These are phyloP conservation scores for Zelopaecilomyces penicillatus DNA, from an alignment of 2,329 filamentous ascomycete genomes.

Conservation along the genomic window DNA sequence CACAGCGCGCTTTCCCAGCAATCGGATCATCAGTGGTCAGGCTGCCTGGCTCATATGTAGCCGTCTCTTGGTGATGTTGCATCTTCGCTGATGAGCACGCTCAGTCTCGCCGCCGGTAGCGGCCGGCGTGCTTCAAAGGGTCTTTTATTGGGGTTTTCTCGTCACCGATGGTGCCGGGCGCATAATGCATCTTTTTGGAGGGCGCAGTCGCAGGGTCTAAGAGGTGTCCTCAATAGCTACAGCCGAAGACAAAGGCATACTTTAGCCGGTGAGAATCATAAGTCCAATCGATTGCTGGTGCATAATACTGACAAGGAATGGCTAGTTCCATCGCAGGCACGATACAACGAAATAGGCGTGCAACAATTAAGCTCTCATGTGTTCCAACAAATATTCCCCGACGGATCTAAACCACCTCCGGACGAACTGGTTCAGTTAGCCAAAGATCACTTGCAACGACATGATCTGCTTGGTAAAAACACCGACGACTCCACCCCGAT, in stretches of 20 bases:
- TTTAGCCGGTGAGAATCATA: constrained; percentile 31
- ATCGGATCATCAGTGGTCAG: too few relatives aligned
- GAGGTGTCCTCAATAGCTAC: constrained; percentile 21
- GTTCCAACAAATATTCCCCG: constrained; percentile 72
- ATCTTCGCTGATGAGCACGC: constrained; percentile 19
- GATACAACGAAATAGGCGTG: constrained; percentile 88
- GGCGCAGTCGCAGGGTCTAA: constrained; percentile 37
- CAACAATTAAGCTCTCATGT: constrained; percentile 85
- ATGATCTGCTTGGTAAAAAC: constrained; percentile 86
- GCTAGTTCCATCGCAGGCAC: constrained; percentile 46
- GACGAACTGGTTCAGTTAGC: constrained; percentile 71
- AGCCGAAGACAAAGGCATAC: not conserved
- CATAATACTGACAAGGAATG: not conserved
- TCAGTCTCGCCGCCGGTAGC: constrained; percentile 24
- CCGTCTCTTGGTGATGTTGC: constrained; percentile 18
- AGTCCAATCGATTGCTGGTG: not conserved
- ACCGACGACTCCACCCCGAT: constrained; percentile 69
- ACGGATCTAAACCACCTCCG: constrained; percentile 46
- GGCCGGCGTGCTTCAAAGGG: constrained; percentile 33
- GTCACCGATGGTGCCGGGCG: constrained; percentile 28
- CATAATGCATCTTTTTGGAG: constrained; percentile 28
- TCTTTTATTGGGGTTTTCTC: constrained; percentile 44
- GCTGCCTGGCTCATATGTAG: not conserved
- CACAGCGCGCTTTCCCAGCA: not conserved
- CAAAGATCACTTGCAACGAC: constrained; percentile 70